A percentile compares a stretch with the other conserved stretches of the same genome.
Evolutionary conservation across 2,329 filamentous ascomycete species (phyloP).

Genomic region (Macrophomina phaseolina): DNA sequence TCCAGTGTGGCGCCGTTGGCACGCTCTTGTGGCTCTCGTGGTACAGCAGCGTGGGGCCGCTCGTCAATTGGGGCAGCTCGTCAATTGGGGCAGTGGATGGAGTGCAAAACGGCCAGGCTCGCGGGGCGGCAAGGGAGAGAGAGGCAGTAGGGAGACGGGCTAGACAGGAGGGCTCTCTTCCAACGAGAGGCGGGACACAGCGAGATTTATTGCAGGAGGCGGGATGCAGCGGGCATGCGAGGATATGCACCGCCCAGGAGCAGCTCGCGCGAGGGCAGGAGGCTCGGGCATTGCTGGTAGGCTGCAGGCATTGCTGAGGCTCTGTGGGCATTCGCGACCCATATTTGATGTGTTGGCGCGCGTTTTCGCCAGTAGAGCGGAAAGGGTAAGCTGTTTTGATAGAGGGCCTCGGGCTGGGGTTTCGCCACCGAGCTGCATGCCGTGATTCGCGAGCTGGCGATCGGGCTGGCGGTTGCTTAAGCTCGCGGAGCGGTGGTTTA

Average conservation of each 20-base stretch:
- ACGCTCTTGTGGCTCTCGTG: conserved; percentile 14
- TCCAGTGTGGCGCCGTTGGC: conserved; percentile 6
- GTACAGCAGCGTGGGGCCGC: conserved; percentile 35
- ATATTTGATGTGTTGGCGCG: conserved; percentile 86
- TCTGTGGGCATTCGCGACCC: conserved; percentile 49
- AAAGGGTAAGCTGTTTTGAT: conserved; percentile 26
- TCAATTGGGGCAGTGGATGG: conserved; percentile 28
- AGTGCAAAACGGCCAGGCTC: not conserved
- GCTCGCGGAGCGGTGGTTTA: not conserved
- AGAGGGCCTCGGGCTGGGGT: conserved; percentile 20
- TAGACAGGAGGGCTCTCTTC: conserved; percentile 12
- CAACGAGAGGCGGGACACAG: conserved; percentile 39
- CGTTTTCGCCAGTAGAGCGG: conserved; percentile 76
- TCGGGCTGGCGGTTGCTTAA: not conserved
- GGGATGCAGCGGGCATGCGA: conserved; percentile 43
- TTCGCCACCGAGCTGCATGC: conserved; percentile 22
- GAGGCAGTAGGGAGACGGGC: not conserved
- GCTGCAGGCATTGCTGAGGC: conserved; percentile 37
- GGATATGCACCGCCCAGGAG: conserved; percentile 36
- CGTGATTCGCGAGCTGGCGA: conserved; percentile 22
- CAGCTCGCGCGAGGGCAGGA: conserved; percentile 5
- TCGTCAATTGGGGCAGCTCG: conserved; percentile 30
- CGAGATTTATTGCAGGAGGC: conserved; percentile 48
- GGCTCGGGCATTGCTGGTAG: conserved; percentile 12
- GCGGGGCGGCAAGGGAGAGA: conserved; percentile 18